Conservation (phyloP, 257 asterid genomes). For the Verbena officinalis region DNA sequence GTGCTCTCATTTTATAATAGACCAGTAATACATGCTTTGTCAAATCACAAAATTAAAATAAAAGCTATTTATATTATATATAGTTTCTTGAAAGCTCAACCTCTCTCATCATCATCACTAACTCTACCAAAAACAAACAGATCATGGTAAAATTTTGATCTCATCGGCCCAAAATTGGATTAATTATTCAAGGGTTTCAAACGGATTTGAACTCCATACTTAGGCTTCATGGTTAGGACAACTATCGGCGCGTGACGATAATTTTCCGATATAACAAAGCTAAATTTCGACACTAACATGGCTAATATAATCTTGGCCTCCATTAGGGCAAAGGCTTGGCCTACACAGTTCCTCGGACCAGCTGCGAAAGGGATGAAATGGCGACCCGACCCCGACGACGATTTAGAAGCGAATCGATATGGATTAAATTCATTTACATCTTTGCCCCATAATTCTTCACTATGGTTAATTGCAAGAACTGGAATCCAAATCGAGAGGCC, state of each 20-base stretch:
- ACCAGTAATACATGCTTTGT: slow-evolving; percentile 13
- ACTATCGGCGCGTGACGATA: slow-evolving; percentile 87
- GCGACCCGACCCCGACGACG: slow-evolving; percentile 55
- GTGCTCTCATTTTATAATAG: slow-evolving; percentile 22
- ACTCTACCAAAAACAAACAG: background rate
- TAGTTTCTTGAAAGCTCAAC: slow-evolving; percentile 10
- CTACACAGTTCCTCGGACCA: slow-evolving; percentile 89
- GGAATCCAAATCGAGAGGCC: slow-evolving; percentile 96
- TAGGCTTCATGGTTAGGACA: slow-evolving; percentile 84
- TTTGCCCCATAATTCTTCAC: slow-evolving; percentile 80
- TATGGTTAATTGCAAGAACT: slow-evolving; percentile 84
- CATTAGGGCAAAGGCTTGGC: slow-evolving; percentile 88
- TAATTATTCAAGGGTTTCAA: slow-evolving; percentile 47
- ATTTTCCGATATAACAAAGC: slow-evolving; percentile 63
- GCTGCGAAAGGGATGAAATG: slow-evolving; percentile 88
- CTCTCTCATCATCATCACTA: background rate
- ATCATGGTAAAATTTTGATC: background rate
- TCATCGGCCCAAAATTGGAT: background rate
- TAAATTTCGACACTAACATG: slow-evolving; percentile 75
- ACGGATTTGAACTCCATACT: slow-evolving; percentile 85
- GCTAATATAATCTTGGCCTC: slow-evolving; percentile 92
- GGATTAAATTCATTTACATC: slow-evolving; percentile 89
- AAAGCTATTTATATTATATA: slow-evolving; percentile 3
- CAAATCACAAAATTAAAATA: background rate
- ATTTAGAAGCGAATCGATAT: slow-evolving; percentile 50